A percentile compares a stretch with the other conserved stretches of the same genome.
These are phyloP conservation scores for Ophiostoma ips DNA, from an alignment of 2,329 filamentous ascomycete genomes.

Conservation along the genomic window DNA sequence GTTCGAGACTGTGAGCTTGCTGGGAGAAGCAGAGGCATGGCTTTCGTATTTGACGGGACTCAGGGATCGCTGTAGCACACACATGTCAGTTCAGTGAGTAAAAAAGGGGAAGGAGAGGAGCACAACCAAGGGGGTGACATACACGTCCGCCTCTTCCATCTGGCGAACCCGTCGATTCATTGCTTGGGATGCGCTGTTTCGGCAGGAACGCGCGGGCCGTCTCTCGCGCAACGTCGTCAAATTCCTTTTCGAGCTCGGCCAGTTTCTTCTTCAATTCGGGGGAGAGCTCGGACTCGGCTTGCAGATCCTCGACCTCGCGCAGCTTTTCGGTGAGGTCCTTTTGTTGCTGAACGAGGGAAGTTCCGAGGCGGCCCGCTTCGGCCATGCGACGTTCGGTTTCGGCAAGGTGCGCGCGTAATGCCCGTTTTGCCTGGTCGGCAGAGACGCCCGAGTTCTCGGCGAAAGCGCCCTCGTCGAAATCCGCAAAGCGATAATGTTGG, in stretches of 20 bases:
- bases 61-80: constrained; percentile 42
- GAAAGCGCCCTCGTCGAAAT: constrained; percentile 70
- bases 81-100: constrained; percentile 4
- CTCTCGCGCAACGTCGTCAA: constrained; percentile 83
- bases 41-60: constrained; percentile 70
- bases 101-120: neutral
- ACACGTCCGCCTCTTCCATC: constrained; percentile 40
- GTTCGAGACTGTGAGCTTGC: constrained; percentile 76
- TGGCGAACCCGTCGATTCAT: constrained; percentile 41
- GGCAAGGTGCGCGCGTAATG: constrained; percentile 77
- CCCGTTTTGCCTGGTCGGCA: constrained; percentile 74
- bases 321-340: constrained; percentile 70
- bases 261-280: constrained; percentile 73
- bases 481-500: constrained; percentile 61
- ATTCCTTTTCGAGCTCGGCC: constrained; percentile 80
- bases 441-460: constrained; percentile 63
- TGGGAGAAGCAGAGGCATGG: constrained; percentile 72
- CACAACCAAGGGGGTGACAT: constrained; percentile 21
- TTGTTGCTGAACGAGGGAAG: constrained; percentile 73
- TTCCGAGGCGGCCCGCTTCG: constrained; percentile 81
- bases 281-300: constrained; percentile 63
- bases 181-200: constrained; percentile 67
- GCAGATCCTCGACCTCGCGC: constrained; percentile 67
- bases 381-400: constrained; percentile 87
- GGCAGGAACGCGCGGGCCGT: constrained; percentile 77